A percentile compares a stretch with the other conserved stretches of the same genome.
Conservation (phyloP, 768 basidiomycete genomes). For the Cystofilobasidium capitatum region DNA sequence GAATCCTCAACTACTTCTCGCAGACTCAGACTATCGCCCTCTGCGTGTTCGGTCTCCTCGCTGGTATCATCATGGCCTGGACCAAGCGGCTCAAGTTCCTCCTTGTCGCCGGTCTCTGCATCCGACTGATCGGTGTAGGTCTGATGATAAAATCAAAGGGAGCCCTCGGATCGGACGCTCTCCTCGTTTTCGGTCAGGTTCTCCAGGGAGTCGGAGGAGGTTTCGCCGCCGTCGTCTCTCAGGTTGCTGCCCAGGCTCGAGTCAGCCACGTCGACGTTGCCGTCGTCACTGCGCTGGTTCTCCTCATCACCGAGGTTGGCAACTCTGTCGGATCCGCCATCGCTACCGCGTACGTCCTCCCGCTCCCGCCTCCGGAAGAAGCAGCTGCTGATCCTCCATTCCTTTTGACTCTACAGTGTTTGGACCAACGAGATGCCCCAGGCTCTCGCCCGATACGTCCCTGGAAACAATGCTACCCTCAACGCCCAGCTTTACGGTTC, state of each 20-base stretch:
- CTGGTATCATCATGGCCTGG: slow-evolving; percentile 50
- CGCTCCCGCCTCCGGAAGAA: not conserved
- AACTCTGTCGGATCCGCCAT: slow-evolving; percentile 38
- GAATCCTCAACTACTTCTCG: slow-evolving; percentile 56
- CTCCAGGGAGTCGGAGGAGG: slow-evolving; percentile 69
- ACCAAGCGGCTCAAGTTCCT: slow-evolving; percentile 37
- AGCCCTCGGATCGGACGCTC: slow-evolving; percentile 42
- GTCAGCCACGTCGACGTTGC: slow-evolving; percentile 59
- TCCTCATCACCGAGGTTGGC: slow-evolving; percentile 52
- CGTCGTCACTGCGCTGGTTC: slow-evolving; percentile 56
- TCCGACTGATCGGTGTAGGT: slow-evolving; percentile 52
- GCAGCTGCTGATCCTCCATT: not conserved
- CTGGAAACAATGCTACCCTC: no score
- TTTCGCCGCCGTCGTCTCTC: slow-evolving; percentile 51
- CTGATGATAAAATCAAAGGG: slow-evolving; percentile 65
- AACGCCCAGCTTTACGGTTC: no score
- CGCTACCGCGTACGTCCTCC: slow-evolving; percentile 10
- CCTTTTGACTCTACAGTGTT: no score
- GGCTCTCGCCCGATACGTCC: no score
- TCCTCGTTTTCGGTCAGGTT: slow-evolving; percentile 57
- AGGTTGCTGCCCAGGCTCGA: slow-evolving; percentile 57
- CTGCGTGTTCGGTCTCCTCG: slow-evolving; percentile 51
- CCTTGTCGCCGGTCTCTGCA: slow-evolving; percentile 51
- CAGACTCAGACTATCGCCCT: slow-evolving; percentile 51
- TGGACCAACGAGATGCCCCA: not conserved